A percentile compares a stretch with the other conserved stretches of the same genome.
Conservation (phyloP, 2,329 filamentous ascomycete species). For the Paracorniculantispora psalliotae region DNA sequence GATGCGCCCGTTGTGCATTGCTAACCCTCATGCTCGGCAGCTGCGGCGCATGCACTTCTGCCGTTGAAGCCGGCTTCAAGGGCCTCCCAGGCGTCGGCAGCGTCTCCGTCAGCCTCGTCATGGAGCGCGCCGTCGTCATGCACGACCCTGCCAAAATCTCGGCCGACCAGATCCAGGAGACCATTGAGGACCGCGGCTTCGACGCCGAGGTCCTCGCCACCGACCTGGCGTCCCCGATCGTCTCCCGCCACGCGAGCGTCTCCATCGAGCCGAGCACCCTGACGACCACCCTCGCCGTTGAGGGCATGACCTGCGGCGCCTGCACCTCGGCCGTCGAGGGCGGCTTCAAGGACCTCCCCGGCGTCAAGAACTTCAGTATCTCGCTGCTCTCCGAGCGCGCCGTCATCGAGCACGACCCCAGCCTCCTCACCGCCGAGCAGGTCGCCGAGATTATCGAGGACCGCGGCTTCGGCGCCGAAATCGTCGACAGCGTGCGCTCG, state of each 20-base stretch:
- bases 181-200: constrained; percentile 88
- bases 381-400: constrained; percentile 79
- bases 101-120: constrained; percentile 88
- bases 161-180: constrained; percentile 72
- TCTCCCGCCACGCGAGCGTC: constrained; percentile 32
- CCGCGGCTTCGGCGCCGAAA: constrained; percentile 73
- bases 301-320: constrained; percentile 88
- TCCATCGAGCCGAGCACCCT: constrained; percentile 38
- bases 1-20: constrained; percentile 21
- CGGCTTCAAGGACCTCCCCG: constrained; percentile 69
- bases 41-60: constrained; percentile 90
- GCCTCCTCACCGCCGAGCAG: constrained; percentile 45
- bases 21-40: constrained; percentile 44
- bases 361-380: constrained; percentile 72
- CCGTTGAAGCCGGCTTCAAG: constrained; percentile 90
- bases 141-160: constrained; percentile 74
- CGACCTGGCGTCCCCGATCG: constrained; percentile 58
- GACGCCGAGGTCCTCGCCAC: constrained; percentile 85
- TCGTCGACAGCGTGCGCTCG: constrained; percentile 58
- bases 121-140: constrained; percentile 91
- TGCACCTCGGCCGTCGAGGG: constrained; percentile 83
- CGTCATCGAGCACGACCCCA: constrained; percentile 74
- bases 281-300: constrained; percentile 72
- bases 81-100: constrained; percentile 73
- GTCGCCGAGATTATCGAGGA: constrained; percentile 60